Evolutionary conservation across 1,139 yeast species (phyloP), one percentile per base, ranked within the genome.

Genomic region (Taphrina pruni): DNA sequence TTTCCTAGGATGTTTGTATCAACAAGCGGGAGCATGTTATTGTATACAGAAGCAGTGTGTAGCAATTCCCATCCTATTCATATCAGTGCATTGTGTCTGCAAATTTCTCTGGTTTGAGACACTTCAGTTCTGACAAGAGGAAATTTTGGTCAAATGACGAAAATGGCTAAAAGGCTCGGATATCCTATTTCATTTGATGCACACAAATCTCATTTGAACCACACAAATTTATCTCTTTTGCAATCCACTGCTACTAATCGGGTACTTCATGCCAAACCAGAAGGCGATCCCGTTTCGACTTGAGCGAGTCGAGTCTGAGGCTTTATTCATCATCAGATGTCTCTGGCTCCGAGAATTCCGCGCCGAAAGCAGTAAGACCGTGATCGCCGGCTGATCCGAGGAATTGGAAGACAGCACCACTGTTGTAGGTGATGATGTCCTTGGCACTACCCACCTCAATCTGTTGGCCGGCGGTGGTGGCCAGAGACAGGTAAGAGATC

Each of bases 391-490:
- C 58, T 2, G 58, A 9, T 36, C 58, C 58, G 9, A 36, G 41
- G 45, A 54, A 36, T 38, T 54, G 43, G 54, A 21, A 50, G 8
- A n/a, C 54, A 21, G 54, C 54, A 11, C 36, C 54, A 11, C 36
- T 26, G 12, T 50, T 50, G 32, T 26, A 21, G 36, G 9, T 11
- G 36, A 50, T 11, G n/a, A 8, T 50, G 36, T 21, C 36, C 54
- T 50, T 26, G 54, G 36, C 36, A 50, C 54, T 50, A 6, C 54
- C 54, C 36, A 50, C 54, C n/a, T 20, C 54, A n/a, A 50, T 50
- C 36, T 11, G 2, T 21, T 50, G 6, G 6, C 54, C 54, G 11
- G n/a, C 54, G n/a, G 11, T 50, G 32, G 54, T 50, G 36, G 36
- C 54, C 12, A 50, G 32, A n/a, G 54, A 50, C 2, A 50, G 36